Base-by-base conservation (phyloP, 345 rosid species). In the Iberis pinnata region DNA sequence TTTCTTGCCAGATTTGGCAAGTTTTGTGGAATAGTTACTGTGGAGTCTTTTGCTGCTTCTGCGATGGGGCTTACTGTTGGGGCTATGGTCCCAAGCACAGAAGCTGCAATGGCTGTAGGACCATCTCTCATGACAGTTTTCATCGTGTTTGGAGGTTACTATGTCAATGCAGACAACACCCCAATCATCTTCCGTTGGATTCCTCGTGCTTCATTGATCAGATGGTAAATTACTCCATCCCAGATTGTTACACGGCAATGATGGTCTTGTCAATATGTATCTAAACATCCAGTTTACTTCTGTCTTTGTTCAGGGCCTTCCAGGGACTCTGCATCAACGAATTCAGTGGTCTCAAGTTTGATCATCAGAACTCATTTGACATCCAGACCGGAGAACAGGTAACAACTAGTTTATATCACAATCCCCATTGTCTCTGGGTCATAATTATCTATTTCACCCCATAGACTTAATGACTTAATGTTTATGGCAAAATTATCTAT, bases 1-100 rank as follows among this genome's bases (percentile, higher is more conserved):
- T 43, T 43, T 27, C 29, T 49, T 61, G 73, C 18, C 63, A 88
- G 94, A 72, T 88, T 90, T 62, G 95, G 86, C 16, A 79, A 81
- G 69, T 92, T 92, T 71, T 84, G 93, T 60, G 98, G 98, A 59
- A 81, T 87, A 50, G 83, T 87, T 66, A 92, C 95, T 24, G 73
- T 71, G 58, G 98, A 92, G 74, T 92, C 95, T 26, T 87, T 87
- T 81, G 82, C 98, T 62, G 98, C 98, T 36, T 92, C 98, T 57
- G 98, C 98, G 37, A 84, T 92, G 98, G 98, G 96, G 55, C 82
- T 92, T 53, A 87, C 98, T 26, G 98, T 84, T 19, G 98, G 96
- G 61, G 96, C 96, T 43, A 87, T 87, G 92, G 96, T 79, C 48
- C 93, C 96, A n/a, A 87, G 75, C 53, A 78, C 93, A 38, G 98